phyloP scores from a whole-genome alignment of 441 rosid species.

The Populus hybrid region DNA sequence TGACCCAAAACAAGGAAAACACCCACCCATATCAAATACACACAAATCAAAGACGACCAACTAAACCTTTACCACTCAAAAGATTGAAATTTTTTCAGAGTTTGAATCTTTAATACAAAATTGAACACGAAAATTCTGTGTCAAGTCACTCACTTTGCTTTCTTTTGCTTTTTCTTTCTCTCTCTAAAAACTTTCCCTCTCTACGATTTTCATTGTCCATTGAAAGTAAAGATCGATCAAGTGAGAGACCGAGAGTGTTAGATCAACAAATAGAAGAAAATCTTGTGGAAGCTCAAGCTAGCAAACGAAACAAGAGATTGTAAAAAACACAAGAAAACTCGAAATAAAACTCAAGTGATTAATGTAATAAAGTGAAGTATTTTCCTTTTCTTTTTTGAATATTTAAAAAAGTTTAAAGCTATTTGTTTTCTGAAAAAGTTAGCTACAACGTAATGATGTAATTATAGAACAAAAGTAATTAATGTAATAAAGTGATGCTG shows the following conservation, averaged over 20 bases:
- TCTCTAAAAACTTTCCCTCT: conserved; percentile 32
- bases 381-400: conserved; percentile 9
- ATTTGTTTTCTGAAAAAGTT: neutral
- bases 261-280: conserved; percentile 84
- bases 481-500: too few relatives aligned
- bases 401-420: neutral
- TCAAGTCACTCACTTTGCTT: conserved; percentile 32
- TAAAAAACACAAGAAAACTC: conserved; percentile 21
- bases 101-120: conserved; percentile 16
- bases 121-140: conserved; percentile 10
- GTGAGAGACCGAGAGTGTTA: conserved; percentile 40
- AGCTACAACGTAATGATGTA: neutral
- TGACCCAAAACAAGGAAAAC: conserved; percentile 95
- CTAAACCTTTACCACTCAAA: conserved; percentile 32
- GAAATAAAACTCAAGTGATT: conserved; percentile 15
- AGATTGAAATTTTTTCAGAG: conserved; percentile 18
- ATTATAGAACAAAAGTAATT: neutral
- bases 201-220: conserved; percentile 45
- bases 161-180: conserved; percentile 29
- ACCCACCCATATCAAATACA: conserved; percentile 88
- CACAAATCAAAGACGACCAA: conserved; percentile 39
- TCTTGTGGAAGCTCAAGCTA: conserved; percentile 42
- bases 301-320: conserved; percentile 32
- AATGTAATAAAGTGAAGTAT: conserved; percentile 11
- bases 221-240: conserved; percentile 50